Evolutionary conservation across 495 filamentous ascomycete species (phyloP).

Genomic region (Talaromyces ruber): DNA sequence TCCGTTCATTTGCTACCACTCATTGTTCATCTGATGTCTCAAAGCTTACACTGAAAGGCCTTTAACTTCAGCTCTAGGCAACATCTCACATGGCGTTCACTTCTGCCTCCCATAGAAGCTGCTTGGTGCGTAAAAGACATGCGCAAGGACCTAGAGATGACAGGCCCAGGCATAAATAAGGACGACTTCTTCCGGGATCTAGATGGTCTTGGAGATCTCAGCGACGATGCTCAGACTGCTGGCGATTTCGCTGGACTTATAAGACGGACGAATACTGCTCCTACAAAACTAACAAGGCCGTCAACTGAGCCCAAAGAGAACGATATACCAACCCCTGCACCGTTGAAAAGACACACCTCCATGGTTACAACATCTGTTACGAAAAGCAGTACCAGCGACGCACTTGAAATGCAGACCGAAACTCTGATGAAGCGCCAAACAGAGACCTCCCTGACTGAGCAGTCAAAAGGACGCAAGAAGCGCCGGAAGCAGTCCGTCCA

Average conservation of each 20-base stretch:
- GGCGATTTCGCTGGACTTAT: neutral
- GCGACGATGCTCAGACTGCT: neutral
- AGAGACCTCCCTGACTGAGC: neutral
- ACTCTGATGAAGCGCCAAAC: neutral
- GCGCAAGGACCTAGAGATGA: neutral
- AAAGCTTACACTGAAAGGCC: neutral
- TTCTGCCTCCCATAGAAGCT: neutral
- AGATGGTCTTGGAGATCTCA: neutral
- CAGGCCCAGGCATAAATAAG: neutral
- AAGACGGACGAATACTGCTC: neutral
- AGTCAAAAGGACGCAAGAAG: constrained; percentile 12
- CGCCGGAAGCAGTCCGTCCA: constrained; percentile 21
- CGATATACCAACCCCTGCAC: neutral
- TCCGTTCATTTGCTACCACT: neutral
- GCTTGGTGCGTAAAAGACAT: neutral
- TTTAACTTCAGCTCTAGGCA: neutral
- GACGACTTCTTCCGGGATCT: neutral
- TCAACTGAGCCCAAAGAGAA: neutral
- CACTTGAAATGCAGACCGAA: neutral
- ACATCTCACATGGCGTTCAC: neutral
- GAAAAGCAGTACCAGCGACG: neutral
- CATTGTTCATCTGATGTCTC: neutral
- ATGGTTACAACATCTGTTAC: neutral
- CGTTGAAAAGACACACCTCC: neutral
- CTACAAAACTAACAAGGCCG: neutral